phyloP scores from a whole-genome alignment of 306 rosid species.

The Trifolium dubium region DNA sequence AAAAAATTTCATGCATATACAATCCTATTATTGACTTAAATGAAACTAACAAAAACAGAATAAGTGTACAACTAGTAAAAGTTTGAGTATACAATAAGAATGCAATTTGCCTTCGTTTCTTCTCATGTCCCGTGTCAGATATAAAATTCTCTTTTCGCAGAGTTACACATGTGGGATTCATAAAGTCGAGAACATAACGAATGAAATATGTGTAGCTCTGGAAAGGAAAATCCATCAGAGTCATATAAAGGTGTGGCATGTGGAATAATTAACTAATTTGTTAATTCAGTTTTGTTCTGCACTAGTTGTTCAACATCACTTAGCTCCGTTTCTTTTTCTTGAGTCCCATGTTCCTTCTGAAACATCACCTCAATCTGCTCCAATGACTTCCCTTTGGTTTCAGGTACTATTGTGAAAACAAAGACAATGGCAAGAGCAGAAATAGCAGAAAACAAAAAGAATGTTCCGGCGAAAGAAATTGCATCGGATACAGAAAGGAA shows the following conservation, averaged over 20 bases:
- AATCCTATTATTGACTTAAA: constrained; percentile 41
- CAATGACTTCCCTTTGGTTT: constrained; percentile 91
- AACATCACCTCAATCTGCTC: constrained; percentile 87
- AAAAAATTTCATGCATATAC: constrained; percentile 39
- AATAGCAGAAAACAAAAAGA: constrained; percentile 73
- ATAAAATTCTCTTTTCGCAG: constrained; percentile 27
- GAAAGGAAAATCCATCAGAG: constrained; percentile 39
- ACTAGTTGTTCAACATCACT: constrained; percentile 91
- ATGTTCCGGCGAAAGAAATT: constrained; percentile 66
- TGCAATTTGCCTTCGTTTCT: constrained; percentile 6
- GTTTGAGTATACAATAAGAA: constrained; percentile 35
- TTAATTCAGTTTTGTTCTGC: constrained; percentile 55
- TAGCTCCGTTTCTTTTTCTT: constrained; percentile 63
- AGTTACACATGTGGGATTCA: constrained; percentile 13
- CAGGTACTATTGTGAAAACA: constrained; percentile 70
- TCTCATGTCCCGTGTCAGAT: constrained; percentile 33
- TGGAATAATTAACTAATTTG: constrained; percentile 36
- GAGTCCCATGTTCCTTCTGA: constrained; percentile 60
- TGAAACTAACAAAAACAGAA: constrained; percentile 30
- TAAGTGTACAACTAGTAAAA: constrained; percentile 23
- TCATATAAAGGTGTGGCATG: not conserved
- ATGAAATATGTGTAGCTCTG: constrained; percentile 37
- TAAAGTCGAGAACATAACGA: constrained; percentile 37
- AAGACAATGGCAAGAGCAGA: constrained; percentile 74
- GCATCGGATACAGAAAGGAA: constrained; percentile 72